Evolutionary conservation across 2,329 filamentous ascomycete genomes (phyloP), one percentile per base, ranked within the genome.

Genomic region (Ceratocystis cacaofunesta): DNA sequence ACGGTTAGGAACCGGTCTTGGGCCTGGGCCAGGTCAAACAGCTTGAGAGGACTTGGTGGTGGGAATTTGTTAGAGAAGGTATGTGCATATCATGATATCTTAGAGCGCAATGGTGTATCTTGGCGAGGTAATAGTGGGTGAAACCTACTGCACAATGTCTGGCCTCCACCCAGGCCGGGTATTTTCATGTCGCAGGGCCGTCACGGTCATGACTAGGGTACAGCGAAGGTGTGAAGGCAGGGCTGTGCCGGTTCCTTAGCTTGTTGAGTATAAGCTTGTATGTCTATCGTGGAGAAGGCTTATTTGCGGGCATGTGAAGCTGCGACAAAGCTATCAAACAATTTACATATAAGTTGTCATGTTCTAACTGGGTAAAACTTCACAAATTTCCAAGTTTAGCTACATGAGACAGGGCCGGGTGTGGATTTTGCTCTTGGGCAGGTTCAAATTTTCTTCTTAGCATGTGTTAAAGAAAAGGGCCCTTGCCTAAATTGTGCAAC

Each of bases 1-100:
- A 84, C 79, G 70, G 82, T 81, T 5, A 86, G 69, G 58, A 84
- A 80, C 67, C 80, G 77, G 43, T 78, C 76, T 68, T 83, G 76
- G 60, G 74, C 74, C 70, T 77, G 80, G 4, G 81, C 79, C 52
- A 78, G 71, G 69, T 84, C 80, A 69, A 86, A 86, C 62, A 86
- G 76, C 69, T 81, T 82, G 68, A 85, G 76, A 8, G 82, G 82
- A 71, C 83, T 41, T 84, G 65, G 5, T 57, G 15, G 52, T 25
- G 55, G 22, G 25, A n/a, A 44, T 19, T 2, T 5, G 30, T 41
- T n/a, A 61, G 58, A 15, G 25, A 22, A 8, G 3, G n/a, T 10
- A 52, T 25, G 22, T 4, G n/a, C n/a, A 52, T 19, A 19, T 52
- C 28, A 57, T 57, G 22, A 25, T 6, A 32, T 57, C 46, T 19